Base-by-base conservation (phyloP, 2,329 filamentous ascomycete species). In the Lachnellula subtilissima region DNA sequence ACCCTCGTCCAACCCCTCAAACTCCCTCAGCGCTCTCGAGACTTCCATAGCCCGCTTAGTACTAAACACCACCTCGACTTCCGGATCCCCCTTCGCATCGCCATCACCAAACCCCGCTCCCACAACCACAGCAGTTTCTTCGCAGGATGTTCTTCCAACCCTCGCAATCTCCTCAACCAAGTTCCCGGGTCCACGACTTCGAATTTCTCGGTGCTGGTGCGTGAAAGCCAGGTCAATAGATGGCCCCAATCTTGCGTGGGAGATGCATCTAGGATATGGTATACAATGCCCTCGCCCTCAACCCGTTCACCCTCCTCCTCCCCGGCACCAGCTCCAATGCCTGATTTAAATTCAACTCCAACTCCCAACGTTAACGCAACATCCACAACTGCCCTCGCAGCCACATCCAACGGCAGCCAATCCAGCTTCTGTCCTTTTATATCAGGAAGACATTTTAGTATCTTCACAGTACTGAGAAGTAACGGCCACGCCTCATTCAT, bases 211-310 rank as follows among this genome's bases (percentile, higher is more conserved):
- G 53, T 42, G 7, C 50, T 50, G 1, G 40, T n/a, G 14, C 54
- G 55, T 23, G 46, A 50, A 42, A 78, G 58, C 76, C 75, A 79
- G 4, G 63, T 58, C n/a, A 81, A 66, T 62, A 82, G 68, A 49
- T 76, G 69, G 0, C 59, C 64, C 78, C 77, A 81, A 1, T 64
- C 73, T 75, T 7, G 61, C 62, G 8, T 55, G 66, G 56, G 77
- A 70, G 28, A 74, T 71, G 57, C 7, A 9, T 80, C 82, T 28
- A 81, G 60, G 2, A 82, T 68, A 64, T 83, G 78, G 56, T 75
- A 77, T 4, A 82, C 73, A 1, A 36, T 5, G 14, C 50, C 4
- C 15, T 9, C 8, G 46, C 5, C 42, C 61, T 61, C 14, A n/a
- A 32, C 25, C 25, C 25, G 5, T 4, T 25, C 25, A 25, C 25